Conservation (phyloP, 1,284 basidiomycete species). For the Cystobasidium sp. region DNA sequence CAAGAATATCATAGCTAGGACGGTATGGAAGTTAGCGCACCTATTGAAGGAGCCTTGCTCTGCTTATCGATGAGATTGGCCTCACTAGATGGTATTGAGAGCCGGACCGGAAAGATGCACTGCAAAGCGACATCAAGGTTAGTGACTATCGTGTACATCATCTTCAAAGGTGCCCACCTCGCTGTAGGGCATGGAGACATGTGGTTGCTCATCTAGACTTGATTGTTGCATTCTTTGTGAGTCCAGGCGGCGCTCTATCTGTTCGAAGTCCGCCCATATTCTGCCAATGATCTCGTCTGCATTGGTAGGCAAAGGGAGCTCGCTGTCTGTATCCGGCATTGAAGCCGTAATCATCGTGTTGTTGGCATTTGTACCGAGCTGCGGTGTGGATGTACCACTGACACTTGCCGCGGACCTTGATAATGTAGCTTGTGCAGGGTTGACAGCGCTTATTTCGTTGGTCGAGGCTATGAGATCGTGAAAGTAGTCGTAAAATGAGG, state of each 20-base stretch:
- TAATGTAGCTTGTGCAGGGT: not conserved
- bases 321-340: slow-evolving; percentile 15
- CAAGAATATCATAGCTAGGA: not conserved
- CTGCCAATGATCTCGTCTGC: slow-evolving; percentile 41
- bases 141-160: not conserved
- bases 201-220: slow-evolving; percentile 21
- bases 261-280: slow-evolving; percentile 35
- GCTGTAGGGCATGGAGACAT: not conserved
- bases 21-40: not conserved
- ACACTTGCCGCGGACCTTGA: not conserved
- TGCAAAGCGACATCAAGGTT: not conserved
- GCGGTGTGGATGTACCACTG: slow-evolving; percentile 26
- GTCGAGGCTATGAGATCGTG: slow-evolving; percentile 58
- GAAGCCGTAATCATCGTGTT: not conserved
- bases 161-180: slow-evolving; percentile 2
- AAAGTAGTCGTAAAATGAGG: slow-evolving; percentile 90
- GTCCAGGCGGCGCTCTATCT: slow-evolving; percentile 5
- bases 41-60: slow-evolving; percentile 4
- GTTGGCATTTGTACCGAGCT: not conserved
- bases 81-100: slow-evolving; percentile 2
- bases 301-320: slow-evolving; percentile 15
- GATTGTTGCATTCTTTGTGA: slow-evolving; percentile 1
- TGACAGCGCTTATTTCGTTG: slow-evolving; percentile 31
- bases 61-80: not conserved
- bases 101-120: slow-evolving; percentile 24